phyloP scores from a whole-genome alignment of 2,329 filamentous ascomycete genomes.

The Passalora sequoiae region DNA sequence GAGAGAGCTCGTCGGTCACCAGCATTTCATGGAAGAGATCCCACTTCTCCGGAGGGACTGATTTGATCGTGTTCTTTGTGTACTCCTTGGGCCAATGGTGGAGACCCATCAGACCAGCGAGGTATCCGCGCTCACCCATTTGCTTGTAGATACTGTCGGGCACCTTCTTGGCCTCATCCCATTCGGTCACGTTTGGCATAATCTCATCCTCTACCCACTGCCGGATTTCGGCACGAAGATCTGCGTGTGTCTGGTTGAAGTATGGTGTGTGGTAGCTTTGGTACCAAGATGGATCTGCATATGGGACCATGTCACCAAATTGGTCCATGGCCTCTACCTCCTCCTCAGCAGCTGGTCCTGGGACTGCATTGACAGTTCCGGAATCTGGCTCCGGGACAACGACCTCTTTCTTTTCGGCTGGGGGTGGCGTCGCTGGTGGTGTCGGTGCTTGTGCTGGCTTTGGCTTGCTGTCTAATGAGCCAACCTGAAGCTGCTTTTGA shows the following conservation, averaged over 20 bases:
- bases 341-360: slow-evolving; percentile 39
- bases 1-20: slow-evolving; percentile 88
- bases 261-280: slow-evolving; percentile 80
- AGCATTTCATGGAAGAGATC: slow-evolving; percentile 98
- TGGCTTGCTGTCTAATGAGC: slow-evolving; percentile 83
- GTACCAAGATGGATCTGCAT: slow-evolving; percentile 80
- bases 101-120: slow-evolving; percentile 83
- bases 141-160: slow-evolving; percentile 88
- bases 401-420: slow-evolving; percentile 43
- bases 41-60: slow-evolving; percentile 83
- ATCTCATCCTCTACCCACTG: slow-evolving; percentile 87
- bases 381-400: slow-evolving; percentile 57
- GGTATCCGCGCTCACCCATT: slow-evolving; percentile 87
- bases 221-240: slow-evolving; percentile 83
- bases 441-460: slow-evolving; percentile 44
- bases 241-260: slow-evolving; percentile 89
- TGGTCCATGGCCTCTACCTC: slow-evolving; percentile 72
- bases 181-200: slow-evolving; percentile 87
- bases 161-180: slow-evolving; percentile 92
- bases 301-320: slow-evolving; percentile 82
- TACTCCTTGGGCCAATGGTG: slow-evolving; percentile 70
- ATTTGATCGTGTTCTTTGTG: slow-evolving; percentile 64
- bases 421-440: slow-evolving; percentile 46
- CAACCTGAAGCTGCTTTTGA: slow-evolving; percentile 69
- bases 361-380: slow-evolving; percentile 43